phyloP scores from a whole-genome alignment of 2,329 filamentous ascomycete genomes.

The Ceratocystis smalleyi region DNA sequence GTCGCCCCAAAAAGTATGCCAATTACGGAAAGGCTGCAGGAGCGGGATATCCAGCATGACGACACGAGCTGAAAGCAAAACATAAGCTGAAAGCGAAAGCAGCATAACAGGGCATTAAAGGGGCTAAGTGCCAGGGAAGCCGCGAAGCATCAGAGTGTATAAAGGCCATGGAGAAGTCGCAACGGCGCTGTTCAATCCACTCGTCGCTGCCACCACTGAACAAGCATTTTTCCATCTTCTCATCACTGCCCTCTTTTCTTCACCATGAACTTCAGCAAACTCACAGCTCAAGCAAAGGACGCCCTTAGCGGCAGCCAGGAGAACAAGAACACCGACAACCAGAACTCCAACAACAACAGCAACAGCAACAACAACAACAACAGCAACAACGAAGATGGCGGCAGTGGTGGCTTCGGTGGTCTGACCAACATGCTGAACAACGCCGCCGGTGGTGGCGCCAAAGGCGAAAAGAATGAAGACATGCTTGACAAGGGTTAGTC shows the following conservation, averaged over 20 bases:
- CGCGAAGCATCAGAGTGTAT: neutral
- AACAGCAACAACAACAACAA: conserved; percentile 16
- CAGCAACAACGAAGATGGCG: conserved; percentile 22
- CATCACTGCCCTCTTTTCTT: neutral
- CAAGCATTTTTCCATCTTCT: neutral
- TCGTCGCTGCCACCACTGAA: neutral
- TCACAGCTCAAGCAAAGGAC: conserved; percentile 18
- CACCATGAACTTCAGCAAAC: conserved; percentile 16
- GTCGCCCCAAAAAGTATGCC: neutral
- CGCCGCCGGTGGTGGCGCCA: conserved; percentile 53
- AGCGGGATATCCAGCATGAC: neutral
- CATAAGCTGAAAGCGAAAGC: neutral
- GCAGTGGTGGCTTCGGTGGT: conserved; percentile 33
- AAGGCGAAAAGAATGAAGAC: conserved; percentile 72
- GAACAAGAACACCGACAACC: conserved; percentile 16
- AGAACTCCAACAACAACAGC: conserved; percentile 21
- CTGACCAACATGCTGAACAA: conserved; percentile 56
- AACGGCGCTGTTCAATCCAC: neutral
- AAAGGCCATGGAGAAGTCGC: neutral
- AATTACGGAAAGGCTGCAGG: neutral
- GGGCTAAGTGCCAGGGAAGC: neutral
- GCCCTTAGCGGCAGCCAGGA: conserved; percentile 9
- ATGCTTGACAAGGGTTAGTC: conserved; percentile 59
- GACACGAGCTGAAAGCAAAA: conserved; percentile 7
- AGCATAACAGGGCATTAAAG: neutral